Conservation (phyloP, 2,329 filamentous ascomycete genomes). For the Clonostachys solani region DNA sequence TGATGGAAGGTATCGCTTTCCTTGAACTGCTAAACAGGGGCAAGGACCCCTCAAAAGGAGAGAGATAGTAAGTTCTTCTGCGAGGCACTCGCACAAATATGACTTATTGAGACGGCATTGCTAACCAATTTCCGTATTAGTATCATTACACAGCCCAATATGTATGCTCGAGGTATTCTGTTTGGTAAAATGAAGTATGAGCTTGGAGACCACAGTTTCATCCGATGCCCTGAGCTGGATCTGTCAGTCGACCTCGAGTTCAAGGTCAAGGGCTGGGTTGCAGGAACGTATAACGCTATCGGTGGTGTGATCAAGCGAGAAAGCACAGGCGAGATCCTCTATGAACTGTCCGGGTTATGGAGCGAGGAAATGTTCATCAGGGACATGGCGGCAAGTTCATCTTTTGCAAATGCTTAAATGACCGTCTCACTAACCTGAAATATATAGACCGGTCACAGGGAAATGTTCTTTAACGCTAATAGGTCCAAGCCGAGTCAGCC, state of each 20-base stretch:
- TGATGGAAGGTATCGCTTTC: conserved; percentile 97
- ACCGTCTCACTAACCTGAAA: no score
- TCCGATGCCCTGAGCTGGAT: conserved; percentile 84
- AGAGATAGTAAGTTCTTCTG: conserved; percentile 71
- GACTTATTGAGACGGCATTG: no score
- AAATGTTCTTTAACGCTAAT: conserved; percentile 83
- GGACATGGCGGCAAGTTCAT: conserved; percentile 61
- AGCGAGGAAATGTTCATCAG: conserved; percentile 93
- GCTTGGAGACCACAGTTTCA: conserved; percentile 90
- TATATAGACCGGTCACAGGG: conserved; percentile 76
- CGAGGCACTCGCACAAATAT: neutral
- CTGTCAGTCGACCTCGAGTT: conserved; percentile 92
- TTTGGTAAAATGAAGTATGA: conserved; percentile 99
- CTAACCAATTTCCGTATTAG: conserved; percentile 32
- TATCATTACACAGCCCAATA: conserved; percentile 94
- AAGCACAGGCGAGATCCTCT: conserved; percentile 80
- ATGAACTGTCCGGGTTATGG: conserved; percentile 89
- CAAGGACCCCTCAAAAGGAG: conserved; percentile 58
- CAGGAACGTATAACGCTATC: conserved; percentile 94
- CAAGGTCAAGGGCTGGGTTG: conserved; percentile 97
- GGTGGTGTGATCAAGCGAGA: conserved; percentile 88
- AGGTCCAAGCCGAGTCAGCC: conserved; percentile 74
- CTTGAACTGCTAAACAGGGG: conserved; percentile 78
- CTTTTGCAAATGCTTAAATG: neutral
- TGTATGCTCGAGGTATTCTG: conserved; percentile 95